A percentile compares a stretch with the other conserved stretches of the same genome.
phyloP scores from a whole-genome alignment of 2,329 filamentous ascomycete genomes.

The Ceratocystis alfenasii region DNA sequence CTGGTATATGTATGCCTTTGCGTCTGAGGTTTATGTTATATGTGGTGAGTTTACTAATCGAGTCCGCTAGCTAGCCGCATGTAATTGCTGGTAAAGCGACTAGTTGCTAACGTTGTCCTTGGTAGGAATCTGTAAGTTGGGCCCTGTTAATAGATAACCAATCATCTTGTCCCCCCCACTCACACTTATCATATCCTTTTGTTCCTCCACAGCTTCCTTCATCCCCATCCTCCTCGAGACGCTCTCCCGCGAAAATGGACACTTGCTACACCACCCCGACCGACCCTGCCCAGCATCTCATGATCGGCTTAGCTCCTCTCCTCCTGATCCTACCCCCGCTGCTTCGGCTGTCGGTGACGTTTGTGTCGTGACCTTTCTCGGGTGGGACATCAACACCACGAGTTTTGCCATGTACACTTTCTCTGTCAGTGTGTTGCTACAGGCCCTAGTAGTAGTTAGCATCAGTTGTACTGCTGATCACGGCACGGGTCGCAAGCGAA shows the following conservation, averaged over 20 bases:
- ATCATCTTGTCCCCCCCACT: background rate
- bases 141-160: constrained; percentile 22
- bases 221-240: constrained; percentile 93
- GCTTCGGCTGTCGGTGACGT: constrained; percentile 33
- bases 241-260: constrained; percentile 81
- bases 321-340: background rate
- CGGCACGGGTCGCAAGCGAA: constrained; percentile 77
- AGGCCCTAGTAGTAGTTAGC: constrained; percentile 83
- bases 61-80: background rate
- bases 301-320: constrained; percentile 31
- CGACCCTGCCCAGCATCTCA: constrained; percentile 61
- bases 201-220: constrained; percentile 58
- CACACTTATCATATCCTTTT: background rate
- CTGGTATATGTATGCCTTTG: constrained; percentile 95
- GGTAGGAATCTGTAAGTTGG: constrained; percentile 28
- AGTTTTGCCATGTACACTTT: constrained; percentile 99
- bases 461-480: constrained; percentile 95
- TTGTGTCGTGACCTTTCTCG: constrained; percentile 73
- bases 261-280: constrained; percentile 64
- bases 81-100: background rate
- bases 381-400: constrained; percentile 82
- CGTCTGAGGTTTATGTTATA: constrained; percentile 90
- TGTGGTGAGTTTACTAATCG: constrained; percentile 48
- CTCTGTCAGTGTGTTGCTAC: constrained; percentile 77
- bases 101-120: constrained; percentile 13